Conservation (phyloP, 2,329 filamentous ascomycete species). For the Tympanopsis confertula region DNA sequence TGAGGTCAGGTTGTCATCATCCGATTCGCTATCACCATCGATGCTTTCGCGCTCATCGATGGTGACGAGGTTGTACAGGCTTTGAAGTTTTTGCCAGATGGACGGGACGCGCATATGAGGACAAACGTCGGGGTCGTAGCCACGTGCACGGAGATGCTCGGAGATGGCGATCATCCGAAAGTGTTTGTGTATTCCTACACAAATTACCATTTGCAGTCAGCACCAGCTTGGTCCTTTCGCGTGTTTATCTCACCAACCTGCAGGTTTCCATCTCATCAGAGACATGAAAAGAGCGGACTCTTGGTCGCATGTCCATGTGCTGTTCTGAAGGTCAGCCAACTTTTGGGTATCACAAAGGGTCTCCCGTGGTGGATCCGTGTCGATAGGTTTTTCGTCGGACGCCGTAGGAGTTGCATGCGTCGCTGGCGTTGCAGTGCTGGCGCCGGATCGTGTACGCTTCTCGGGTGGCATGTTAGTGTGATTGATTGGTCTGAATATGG, state of each 20-base stretch:
- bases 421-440: constrained; percentile 44
- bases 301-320: constrained; percentile 92
- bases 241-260: constrained; percentile 42
- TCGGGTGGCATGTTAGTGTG: constrained; percentile 49
- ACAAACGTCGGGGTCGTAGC: constrained; percentile 57
- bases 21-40: constrained; percentile 35
- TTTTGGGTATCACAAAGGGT: too few relatives aligned
- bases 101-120: constrained; percentile 78
- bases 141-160: constrained; percentile 68
- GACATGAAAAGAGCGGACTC: constrained; percentile 85
- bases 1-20: constrained; percentile 45
- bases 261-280: constrained; percentile 92
- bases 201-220: constrained; percentile 4
- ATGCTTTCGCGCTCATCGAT: constrained; percentile 75
- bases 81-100: constrained; percentile 79
- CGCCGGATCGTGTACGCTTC: constrained; percentile 49
- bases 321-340: constrained; percentile 46
- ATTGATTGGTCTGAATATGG: too few relatives aligned
- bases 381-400: constrained; percentile 40
- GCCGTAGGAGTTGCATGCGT: constrained; percentile 45
- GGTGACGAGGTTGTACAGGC: constrained; percentile 73
- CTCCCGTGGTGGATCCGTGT: constrained; percentile 3
- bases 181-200: constrained; percentile 76
- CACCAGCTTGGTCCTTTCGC: constrained; percentile 2
- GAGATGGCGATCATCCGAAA: constrained; percentile 84